A percentile compares a stretch with the other conserved stretches of the same genome.
These are phyloP conservation scores for Trichosporon sp. DNA, from an alignment of 1,284 basidiomycete species.

Conservation along the genomic window DNA sequence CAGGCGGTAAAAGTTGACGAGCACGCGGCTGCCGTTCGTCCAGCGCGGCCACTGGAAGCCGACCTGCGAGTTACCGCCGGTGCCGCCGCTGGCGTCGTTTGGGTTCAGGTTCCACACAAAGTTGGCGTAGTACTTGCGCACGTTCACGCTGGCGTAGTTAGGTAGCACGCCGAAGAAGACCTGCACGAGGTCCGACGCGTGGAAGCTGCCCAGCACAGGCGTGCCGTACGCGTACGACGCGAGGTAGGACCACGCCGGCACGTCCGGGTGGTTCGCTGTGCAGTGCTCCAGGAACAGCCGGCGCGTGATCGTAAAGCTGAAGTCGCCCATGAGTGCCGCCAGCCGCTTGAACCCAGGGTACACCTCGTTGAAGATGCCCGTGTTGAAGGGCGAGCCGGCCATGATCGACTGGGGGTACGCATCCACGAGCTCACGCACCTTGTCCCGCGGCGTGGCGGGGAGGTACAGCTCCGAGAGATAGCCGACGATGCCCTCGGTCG, in stretches of 20 bases:
- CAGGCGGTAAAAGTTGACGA: constrained; percentile 11
- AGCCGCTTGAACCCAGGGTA: constrained; percentile 23
- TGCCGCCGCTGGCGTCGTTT: constrained; percentile 16
- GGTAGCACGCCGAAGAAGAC: constrained; percentile 20
- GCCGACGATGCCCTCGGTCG: constrained; percentile 13
- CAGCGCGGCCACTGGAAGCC: constrained; percentile 14
- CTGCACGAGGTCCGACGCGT: constrained; percentile 18
- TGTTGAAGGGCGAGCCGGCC: constrained; percentile 23
- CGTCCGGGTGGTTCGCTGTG: constrained; percentile 6
- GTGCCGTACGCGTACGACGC: constrained; percentile 17
- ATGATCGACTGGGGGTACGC: constrained; percentile 14
- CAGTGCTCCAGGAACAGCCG: constrained; percentile 11
- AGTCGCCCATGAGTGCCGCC: constrained; percentile 16
- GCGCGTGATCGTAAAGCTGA: constrained; percentile 17
- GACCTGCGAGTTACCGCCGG: constrained; percentile 1
- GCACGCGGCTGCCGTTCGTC: neutral
- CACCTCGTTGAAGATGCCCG: constrained; percentile 18
- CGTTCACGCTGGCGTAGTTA: constrained; percentile 14
- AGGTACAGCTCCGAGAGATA: constrained; percentile 30
- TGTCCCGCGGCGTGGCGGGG: constrained; percentile 14
- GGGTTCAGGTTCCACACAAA: constrained; percentile 24
- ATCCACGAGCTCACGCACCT: constrained; percentile 16
- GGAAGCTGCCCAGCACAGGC: constrained; percentile 18
- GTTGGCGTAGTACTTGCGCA: constrained; percentile 22
- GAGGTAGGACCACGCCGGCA: constrained; percentile 22